These are phyloP conservation scores for Euphorbia pulcherrima DNA, from an alignment of 345 rosid species.

Conservation along the genomic window DNA sequence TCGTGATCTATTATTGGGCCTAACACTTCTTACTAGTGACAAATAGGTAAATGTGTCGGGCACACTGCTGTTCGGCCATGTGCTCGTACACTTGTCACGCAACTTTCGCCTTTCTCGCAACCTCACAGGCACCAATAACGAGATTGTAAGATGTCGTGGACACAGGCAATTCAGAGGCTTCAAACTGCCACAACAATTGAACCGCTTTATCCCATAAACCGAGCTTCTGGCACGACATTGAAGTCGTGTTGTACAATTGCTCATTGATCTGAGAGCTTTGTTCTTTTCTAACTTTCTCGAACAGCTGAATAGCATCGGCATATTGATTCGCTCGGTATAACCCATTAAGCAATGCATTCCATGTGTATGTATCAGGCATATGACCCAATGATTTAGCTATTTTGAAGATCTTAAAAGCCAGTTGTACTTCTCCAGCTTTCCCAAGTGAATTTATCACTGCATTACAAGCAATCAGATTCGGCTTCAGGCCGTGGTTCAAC, in stretches of 20 bases:
- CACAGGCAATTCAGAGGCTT: slow-evolving; percentile 44
- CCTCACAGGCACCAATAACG: slow-evolving; percentile 62
- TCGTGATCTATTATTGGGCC: too few species aligned
- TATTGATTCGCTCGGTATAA: slow-evolving; percentile 53
- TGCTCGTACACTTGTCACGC: slow-evolving; percentile 70
- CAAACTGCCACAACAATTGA: slow-evolving; percentile 73
- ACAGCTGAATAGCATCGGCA: slow-evolving; percentile 56
- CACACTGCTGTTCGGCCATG: slow-evolving; percentile 51
- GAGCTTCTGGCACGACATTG: slow-evolving; percentile 72
- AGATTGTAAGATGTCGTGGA: slow-evolving; percentile 59
- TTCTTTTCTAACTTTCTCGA: slow-evolving; percentile 48
- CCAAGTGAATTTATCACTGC: slow-evolving; percentile 64
- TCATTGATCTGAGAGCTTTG: slow-evolving; percentile 36
- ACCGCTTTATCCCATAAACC: slow-evolving; percentile 72
- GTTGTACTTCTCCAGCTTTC: slow-evolving; percentile 53
- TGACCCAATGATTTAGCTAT: slow-evolving; percentile 49
- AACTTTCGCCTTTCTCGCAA: slow-evolving; percentile 58
- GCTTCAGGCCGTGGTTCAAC: slow-evolving; percentile 45
- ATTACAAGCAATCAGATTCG: slow-evolving; percentile 65
- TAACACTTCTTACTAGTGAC: slow-evolving; percentile 59
- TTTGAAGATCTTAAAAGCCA: slow-evolving; percentile 54
- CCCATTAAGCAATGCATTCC: slow-evolving; percentile 66
- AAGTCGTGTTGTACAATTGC: slow-evolving; percentile 53
- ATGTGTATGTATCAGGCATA: slow-evolving; percentile 63
- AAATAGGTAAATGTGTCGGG: slow-evolving; percentile 67